Base-by-base conservation (phyloP, 1,139 yeast species). In the Candida smagusa region DNA sequence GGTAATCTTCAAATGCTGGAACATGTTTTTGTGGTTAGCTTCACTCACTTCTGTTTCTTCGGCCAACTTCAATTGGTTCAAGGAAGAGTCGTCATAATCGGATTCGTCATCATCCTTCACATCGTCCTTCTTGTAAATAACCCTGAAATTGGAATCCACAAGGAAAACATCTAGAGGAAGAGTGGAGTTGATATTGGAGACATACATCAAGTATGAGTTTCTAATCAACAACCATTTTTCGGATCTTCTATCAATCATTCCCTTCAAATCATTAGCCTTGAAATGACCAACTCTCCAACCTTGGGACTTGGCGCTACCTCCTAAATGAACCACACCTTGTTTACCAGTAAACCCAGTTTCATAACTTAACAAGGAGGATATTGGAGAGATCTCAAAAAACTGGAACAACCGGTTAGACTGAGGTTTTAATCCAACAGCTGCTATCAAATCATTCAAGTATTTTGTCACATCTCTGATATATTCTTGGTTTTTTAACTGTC, bases 201-300 rank as follows among this genome's bases (percentile, higher is more conserved):
- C 96, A 55, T 86, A 86, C 63, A 86, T 78, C 33, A 94, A 71
- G 52, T 88, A 94, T 2, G 96, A 83, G 52, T 81, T 84, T 43
- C 97, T 75, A 2, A 92, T 78, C 45, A 92, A 66, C 48, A 88
- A 79, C 99, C 99, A 94, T 56, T 92, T 92, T 37, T 83, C 84
- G 1, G 92, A 82, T 48, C 95, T 90, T 59, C 98, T 80, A 48
- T 81, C 82, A 39, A 88, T 83, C 95, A 89, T 88, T 24, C 84
- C 88, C 49, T 77, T 79, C 49, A 88, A 68, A 53, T 88, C 97
- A 46, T 80, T 79, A 7, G 88, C 81, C 45, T 77, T 80, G 62
- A 88, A 80, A 56, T 90, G 97, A 5, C 95, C 87, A 9, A 90
- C 96, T 53, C 96, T 73, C 98, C 98, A 92, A 2, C 97, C 97